Conservation (phyloP, 768 basidiomycete genomes). For the Floccularia luteovirens region DNA sequence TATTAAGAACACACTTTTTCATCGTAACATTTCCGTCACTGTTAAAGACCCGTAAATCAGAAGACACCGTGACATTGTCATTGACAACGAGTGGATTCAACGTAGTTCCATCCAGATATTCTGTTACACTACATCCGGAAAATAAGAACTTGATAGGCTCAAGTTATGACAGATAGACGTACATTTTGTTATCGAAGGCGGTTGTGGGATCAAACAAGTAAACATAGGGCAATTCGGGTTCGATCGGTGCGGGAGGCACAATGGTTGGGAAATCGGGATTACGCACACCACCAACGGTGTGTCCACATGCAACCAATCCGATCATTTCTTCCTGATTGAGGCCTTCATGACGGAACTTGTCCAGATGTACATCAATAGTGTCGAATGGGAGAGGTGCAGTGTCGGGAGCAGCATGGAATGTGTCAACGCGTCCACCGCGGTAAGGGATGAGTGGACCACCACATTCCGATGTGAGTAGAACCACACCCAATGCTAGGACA, state of each 20-base stretch:
- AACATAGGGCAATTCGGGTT: background rate
- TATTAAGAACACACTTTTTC: constrained; percentile 13
- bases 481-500: constrained; percentile 19
- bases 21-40: constrained; percentile 25
- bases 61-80: constrained; percentile 20
- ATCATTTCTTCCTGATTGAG: constrained; percentile 24
- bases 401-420: constrained; percentile 15
- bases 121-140: constrained; percentile 17
- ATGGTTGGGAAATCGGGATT: constrained; percentile 16
- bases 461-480: constrained; percentile 18
- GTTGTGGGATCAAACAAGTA: constrained; percentile 2
- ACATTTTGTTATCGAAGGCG: background rate
- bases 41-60: constrained; percentile 26
- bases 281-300: constrained; percentile 22
- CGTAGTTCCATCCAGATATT: constrained; percentile 26
- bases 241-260: background rate
- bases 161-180: background rate
- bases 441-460: constrained; percentile 23
- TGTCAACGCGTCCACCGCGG: constrained; percentile 24
- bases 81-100: constrained; percentile 21
- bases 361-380: constrained; percentile 14
- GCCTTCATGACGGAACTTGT: constrained; percentile 18
- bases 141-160: background rate
- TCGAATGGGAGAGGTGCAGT: constrained; percentile 23
- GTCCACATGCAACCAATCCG: constrained; percentile 23